Percentiles rank a stretch among this genome's conserved stretches.
phyloP scores from a whole-genome alignment of 1,139 yeast genomes.

The Kodamaea plutei region DNA sequence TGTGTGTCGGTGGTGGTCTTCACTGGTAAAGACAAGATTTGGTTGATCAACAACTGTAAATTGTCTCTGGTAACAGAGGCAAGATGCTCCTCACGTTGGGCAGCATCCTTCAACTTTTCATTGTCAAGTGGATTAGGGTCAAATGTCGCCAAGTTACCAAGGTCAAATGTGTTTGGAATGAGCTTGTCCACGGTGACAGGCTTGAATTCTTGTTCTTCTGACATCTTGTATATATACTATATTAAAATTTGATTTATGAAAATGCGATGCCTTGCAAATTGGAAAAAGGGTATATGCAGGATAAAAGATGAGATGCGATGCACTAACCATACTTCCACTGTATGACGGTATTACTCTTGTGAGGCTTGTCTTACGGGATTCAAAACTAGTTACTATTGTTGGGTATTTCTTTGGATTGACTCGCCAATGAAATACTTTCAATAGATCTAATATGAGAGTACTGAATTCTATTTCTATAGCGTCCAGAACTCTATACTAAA shows the following conservation, averaged over 20 bases:
- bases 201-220: conserved; percentile 36
- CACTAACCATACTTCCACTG: too few species aligned
- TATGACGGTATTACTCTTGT: too few species aligned
- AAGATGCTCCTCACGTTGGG: conserved; percentile 61
- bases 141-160: conserved; percentile 84
- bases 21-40: conserved; percentile 82
- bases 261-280: conserved; percentile 7
- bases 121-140: conserved; percentile 80
- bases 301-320: conserved; percentile 7
- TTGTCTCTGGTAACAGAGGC: conserved; percentile 81
- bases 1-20: conserved; percentile 77
- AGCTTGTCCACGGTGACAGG: conserved; percentile 86
- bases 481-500: too few species aligned
- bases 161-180: conserved; percentile 78
- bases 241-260: conserved; percentile 5
- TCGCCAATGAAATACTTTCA: too few species aligned
- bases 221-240: conserved; percentile 18
- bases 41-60: conserved; percentile 85
- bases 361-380: too few species aligned
- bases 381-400: too few species aligned
- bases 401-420: too few species aligned
- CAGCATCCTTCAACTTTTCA: conserved; percentile 46
- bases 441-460: too few species aligned
- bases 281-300: conserved; percentile 1
- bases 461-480: too few species aligned